These are phyloP conservation scores for Ammopiptanthus mongolicus DNA, from an alignment of 306 rosid species.

Conservation along the genomic window DNA sequence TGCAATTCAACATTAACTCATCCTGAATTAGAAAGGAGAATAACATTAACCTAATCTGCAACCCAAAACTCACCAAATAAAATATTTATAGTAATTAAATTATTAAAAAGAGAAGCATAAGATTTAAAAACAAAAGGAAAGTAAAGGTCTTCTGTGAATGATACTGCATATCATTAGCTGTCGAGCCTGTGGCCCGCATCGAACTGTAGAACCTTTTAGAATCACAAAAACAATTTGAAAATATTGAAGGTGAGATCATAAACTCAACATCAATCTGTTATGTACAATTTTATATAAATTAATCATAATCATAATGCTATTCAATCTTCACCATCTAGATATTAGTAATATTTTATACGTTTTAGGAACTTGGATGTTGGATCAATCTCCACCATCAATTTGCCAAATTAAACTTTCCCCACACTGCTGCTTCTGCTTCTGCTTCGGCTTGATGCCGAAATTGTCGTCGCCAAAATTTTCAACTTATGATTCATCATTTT, in stretches of 20 bases:
- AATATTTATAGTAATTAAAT: background rate
- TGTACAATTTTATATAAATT: background rate
- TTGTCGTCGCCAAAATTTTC: no score
- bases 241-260: background rate
- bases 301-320: background rate
- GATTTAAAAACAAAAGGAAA: background rate
- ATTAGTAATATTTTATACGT: background rate
- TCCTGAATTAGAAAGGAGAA: background rate
- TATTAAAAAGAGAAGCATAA: background rate
- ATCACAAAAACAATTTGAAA: background rate
- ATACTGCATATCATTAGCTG: conserved; percentile 32
- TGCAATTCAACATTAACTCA: background rate
- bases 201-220: conserved; percentile 12
- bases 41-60: background rate
- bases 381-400: background rate
- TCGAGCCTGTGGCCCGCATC: conserved; percentile 24
- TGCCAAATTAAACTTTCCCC: background rate
- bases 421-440: background rate
- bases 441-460: background rate
- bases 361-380: background rate
- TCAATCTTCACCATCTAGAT: background rate
- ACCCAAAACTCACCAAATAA: background rate
- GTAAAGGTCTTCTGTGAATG: background rate
- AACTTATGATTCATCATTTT: no score
- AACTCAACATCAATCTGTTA: background rate